Conservation (phyloP, 345 rosid genomes). For the Camelina laxa region DNA sequence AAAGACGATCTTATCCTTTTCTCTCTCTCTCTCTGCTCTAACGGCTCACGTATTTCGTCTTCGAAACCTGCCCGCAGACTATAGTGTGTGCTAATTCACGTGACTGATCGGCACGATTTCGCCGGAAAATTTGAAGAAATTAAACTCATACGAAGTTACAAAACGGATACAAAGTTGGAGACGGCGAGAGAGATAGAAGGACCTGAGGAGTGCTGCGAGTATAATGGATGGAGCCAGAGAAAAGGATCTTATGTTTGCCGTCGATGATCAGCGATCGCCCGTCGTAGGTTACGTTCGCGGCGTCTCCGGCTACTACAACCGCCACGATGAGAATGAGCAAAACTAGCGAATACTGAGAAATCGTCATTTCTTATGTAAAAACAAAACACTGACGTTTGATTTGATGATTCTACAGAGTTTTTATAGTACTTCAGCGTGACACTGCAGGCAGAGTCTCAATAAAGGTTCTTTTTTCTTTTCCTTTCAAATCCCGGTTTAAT, state of each 20-base stretch:
- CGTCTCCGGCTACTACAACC: conserved; percentile 10
- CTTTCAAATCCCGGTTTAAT: too few species aligned
- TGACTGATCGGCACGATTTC: conserved; percentile 21
- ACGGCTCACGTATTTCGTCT: conserved; percentile 33
- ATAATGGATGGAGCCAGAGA: conserved; percentile 90
- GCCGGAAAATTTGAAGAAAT: not conserved
- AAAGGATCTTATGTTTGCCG: conserved; percentile 62
- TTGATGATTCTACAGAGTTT: not conserved
- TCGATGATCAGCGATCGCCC: conserved; percentile 64
- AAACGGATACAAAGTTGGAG: conserved; percentile 11
- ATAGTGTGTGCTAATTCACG: conserved; percentile 26
- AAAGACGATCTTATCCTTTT: conserved; percentile 36
- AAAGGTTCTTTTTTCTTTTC: too few species aligned
- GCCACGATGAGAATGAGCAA: conserved; percentile 33
- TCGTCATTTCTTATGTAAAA: conserved; percentile 18
- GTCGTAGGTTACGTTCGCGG: conserved; percentile 55
- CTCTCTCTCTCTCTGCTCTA: conserved; percentile 25
- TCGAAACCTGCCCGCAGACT: conserved; percentile 15
- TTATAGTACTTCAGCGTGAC: conserved; percentile 10
- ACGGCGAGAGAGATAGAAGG: not conserved
- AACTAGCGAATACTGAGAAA: conserved; percentile 16
- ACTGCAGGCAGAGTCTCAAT: not conserved
- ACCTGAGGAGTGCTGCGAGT: conserved; percentile 83
- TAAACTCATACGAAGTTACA: not conserved
- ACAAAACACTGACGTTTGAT: not conserved